Conservation (phyloP, 1,284 basidiomycete genomes). For the Heterobasidion occidentale region DNA sequence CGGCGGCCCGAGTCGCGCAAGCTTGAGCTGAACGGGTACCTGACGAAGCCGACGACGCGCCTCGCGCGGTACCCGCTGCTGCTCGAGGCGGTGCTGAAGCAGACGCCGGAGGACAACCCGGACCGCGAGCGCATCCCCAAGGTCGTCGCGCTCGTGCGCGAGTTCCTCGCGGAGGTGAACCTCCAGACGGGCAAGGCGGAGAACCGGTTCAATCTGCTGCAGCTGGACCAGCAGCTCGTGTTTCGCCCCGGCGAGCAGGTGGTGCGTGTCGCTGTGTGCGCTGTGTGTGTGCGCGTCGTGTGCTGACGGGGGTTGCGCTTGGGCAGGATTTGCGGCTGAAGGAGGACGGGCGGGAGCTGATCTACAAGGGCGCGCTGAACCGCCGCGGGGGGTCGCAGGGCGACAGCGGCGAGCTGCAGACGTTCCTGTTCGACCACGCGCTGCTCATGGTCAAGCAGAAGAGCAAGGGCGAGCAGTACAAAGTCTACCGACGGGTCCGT, state of each 20-base stretch:
- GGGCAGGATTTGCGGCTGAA: constrained; percentile 75
- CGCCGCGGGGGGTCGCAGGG: constrained; percentile 76
- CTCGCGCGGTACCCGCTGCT: constrained; percentile 93
- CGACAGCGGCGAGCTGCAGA: constrained; percentile 83
- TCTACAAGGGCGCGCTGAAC: constrained; percentile 92
- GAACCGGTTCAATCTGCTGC: constrained; percentile 88
- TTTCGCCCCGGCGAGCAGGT: constrained; percentile 84
- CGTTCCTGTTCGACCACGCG: constrained; percentile 97
- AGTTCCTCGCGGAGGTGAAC: constrained; percentile 87
- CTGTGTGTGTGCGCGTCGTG: neutral
- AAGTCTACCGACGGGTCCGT: constrained; percentile 88
- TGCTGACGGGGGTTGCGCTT: neutral
- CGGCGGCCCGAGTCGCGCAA: constrained; percentile 93
- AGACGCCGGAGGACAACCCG: constrained; percentile 86
- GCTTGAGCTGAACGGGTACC: constrained; percentile 95
- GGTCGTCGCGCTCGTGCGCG: constrained; percentile 75
- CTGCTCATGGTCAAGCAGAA: constrained; percentile 93
- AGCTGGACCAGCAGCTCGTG: constrained; percentile 83
- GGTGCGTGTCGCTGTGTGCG: constrained; percentile 27
- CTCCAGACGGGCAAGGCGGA: constrained; percentile 88
- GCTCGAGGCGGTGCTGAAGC: constrained; percentile 88
- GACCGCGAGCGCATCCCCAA: constrained; percentile 81
- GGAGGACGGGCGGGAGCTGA: constrained; percentile 85
- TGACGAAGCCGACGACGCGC: constrained; percentile 97
- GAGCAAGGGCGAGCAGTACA: constrained; percentile 89